These are phyloP conservation scores for Globisporangium spiculum DNA, from an alignment of 352 stramenopile genomes.

Conservation along the genomic window DNA sequence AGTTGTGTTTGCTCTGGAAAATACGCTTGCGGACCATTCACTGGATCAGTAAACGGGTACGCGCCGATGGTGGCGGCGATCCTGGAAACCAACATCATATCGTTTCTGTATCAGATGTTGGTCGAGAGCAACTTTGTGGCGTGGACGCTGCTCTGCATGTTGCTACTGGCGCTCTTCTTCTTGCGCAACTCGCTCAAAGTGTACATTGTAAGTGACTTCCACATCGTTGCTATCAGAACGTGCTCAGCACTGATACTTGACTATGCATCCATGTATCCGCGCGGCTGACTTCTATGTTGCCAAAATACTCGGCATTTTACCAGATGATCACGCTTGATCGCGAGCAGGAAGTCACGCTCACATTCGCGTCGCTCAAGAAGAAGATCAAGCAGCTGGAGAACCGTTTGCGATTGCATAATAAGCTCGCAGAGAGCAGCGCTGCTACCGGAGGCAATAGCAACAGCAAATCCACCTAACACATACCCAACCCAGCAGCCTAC, in stretches of 20 bases:
- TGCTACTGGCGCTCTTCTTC: slow-evolving; percentile 42
- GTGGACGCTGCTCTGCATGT: slow-evolving; percentile 35
- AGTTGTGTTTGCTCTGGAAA: slow-evolving; percentile 44
- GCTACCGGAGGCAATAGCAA: neutral
- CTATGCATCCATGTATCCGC: neutral
- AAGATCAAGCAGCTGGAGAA: slow-evolving; percentile 68
- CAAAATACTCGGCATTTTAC: neutral
- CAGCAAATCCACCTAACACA: neutral
- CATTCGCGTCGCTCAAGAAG: slow-evolving; percentile 47
- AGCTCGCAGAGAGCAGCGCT: neutral
- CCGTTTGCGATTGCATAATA: slow-evolving; percentile 49
- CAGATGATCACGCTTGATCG: slow-evolving; percentile 41
- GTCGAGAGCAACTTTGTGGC: slow-evolving; percentile 35
- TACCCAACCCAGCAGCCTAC: neutral
- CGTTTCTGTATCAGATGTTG: slow-evolving; percentile 32
- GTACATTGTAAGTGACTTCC: slow-evolving; percentile 29
- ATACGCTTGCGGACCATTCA: slow-evolving; percentile 64
- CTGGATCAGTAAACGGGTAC: slow-evolving; percentile 38
- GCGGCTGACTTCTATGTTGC: neutral
- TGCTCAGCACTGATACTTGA: neutral
- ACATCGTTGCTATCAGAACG: neutral
- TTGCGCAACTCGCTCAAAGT: slow-evolving; percentile 56
- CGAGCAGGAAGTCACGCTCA: slow-evolving; percentile 47
- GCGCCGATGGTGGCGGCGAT: slow-evolving; percentile 31
- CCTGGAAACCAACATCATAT: slow-evolving; percentile 26